Base-by-base conservation (phyloP, 2,329 filamentous ascomycete species). In the Paecilomyces formosus region DNA sequence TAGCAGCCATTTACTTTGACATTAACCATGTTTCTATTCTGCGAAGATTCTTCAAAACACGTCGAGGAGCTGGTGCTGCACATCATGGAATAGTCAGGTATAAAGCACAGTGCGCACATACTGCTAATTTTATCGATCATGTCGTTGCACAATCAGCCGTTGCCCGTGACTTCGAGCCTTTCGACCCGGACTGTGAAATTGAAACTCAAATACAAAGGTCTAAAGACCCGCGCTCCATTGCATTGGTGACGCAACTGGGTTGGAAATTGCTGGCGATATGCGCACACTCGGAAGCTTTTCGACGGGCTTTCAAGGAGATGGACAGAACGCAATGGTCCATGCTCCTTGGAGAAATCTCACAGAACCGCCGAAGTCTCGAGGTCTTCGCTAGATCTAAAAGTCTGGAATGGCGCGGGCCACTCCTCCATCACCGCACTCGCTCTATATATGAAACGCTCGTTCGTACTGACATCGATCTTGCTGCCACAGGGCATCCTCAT, bases 181-280 rank as follows among this genome's bases (percentile, higher is more conserved):
- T 53, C 21, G 51, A 53, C 13, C 6, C 26, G 12, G 51, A 53
- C 21, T 11, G 21, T 7, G 21, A 31, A n/a, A 12, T 28, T 21
- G 21, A 26, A 45, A 18, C 21, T n/a, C 50, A 52, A 15, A 26
- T 15, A 28, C 22, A 9, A 15, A 21, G 21, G 9, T 21, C 11
- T 24, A 22, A 28, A 21, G n/a, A 22, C 12, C 22, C 15, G 7
- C 31, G 21, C 39, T 35, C 39, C 6, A 21, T 26, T 15, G 18
- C 13, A 11, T 62, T 65, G 30, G 55, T 65, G 15, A 22, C 57
- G 2, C 31, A 50, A 5, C 52, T 64, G 15, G 66, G 65, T 7
- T 72, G 69, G 69, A 63, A 61, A 50, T 59, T 69, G 12, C 60
- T 69, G 26, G 57, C 65, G 13, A 70, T 72, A 39, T 70, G 65